Base-by-base conservation (phyloP, 495 filamentous ascomycete species). In the Aspergillus haitiensis region DNA sequence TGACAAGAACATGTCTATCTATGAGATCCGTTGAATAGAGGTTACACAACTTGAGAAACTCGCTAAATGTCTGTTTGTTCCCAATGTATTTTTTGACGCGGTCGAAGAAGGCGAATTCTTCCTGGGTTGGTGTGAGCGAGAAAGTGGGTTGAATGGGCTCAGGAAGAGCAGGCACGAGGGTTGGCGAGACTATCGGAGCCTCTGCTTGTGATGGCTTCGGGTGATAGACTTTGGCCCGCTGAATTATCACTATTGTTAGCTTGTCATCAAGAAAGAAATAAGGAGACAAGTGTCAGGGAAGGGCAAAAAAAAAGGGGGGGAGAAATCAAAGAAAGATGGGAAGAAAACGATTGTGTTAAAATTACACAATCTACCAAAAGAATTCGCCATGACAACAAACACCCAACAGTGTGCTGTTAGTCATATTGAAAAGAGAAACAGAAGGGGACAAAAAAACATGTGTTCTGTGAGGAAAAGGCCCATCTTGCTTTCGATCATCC, bases 1-100 rank as follows among this genome's bases (percentile, higher is more conserved):
- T 85, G 8, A 92, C 82, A 8, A 99, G 79, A 37, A 88, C 80
- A 44, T 88, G 83, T 45, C 87, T 88, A 65, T 91, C 90, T 60
- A 99, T 92, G 10, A 98, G 77, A 60, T 94, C 92, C 62, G 93
- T 89, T 7, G 88, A 92, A 73, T 90, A 98, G 32, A 99, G 80
- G 59, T 97, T 97, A 75, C 93, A 91, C 4, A 97, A 82, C 74
- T 98, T 98, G 59, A 98, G 76, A 72, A 98, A 98, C 66, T 99
- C 95, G 62, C 87, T 92, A 78, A 91, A 94, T 11, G 86, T 88
- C 55, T 88, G 88, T 68, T 96, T 90, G 70, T 98, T 98, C 40
- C 85, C 85, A 60, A 99, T 90, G 72, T 87, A 93, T 72, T 99
- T 99, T 82, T 96, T 97, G 48, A 94, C 92, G 12, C 92, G 86